Evolutionary conservation across 495 filamentous ascomycete species (phyloP).

Genomic region (Tuber brumale): DNA sequence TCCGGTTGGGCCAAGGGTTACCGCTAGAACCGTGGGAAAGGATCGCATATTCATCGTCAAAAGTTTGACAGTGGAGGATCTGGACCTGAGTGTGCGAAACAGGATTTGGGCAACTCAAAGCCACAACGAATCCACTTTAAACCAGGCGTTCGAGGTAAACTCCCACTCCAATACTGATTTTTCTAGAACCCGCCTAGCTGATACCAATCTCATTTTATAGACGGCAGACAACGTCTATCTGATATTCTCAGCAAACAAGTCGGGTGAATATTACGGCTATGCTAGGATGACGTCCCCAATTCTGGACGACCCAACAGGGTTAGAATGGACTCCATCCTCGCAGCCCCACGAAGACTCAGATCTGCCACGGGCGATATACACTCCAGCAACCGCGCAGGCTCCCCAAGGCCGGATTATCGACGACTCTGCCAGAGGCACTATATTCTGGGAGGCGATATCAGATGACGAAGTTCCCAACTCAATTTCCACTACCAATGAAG

Average conservation of each 20-base stretch:
- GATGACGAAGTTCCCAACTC: conserved; percentile 48
- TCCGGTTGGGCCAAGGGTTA: conserved; percentile 38
- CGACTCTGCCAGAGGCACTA: conserved; percentile 84
- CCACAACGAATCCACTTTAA: conserved; percentile 80
- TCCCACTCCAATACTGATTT: neutral
- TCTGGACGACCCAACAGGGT: conserved; percentile 62
- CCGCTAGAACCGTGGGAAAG: conserved; percentile 40
- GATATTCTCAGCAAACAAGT: conserved; percentile 96
- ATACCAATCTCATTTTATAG: conserved; percentile 45
- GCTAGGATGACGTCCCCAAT: conserved; percentile 87
- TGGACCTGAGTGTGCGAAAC: conserved; percentile 81
- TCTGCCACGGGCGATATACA: conserved; percentile 67
- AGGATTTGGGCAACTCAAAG: conserved; percentile 91
- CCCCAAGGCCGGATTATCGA: conserved; percentile 87
- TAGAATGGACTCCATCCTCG: conserved; percentile 57
- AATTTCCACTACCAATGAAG: conserved; percentile 41
- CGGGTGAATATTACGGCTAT: conserved; percentile 94
- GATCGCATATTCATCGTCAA: conserved; percentile 91
- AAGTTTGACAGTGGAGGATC: conserved; percentile 87
- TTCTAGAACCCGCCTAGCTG: neutral
- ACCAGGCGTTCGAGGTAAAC: conserved; percentile 76
- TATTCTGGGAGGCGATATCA: conserved; percentile 87
- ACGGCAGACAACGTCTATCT: conserved; percentile 82
- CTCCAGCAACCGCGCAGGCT: conserved; percentile 69
- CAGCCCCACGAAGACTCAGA: conserved; percentile 53